Evolutionary conservation across 495 filamentous ascomycete genomes (phyloP).

Genomic region (Talaromyces nanjingensis): DNA sequence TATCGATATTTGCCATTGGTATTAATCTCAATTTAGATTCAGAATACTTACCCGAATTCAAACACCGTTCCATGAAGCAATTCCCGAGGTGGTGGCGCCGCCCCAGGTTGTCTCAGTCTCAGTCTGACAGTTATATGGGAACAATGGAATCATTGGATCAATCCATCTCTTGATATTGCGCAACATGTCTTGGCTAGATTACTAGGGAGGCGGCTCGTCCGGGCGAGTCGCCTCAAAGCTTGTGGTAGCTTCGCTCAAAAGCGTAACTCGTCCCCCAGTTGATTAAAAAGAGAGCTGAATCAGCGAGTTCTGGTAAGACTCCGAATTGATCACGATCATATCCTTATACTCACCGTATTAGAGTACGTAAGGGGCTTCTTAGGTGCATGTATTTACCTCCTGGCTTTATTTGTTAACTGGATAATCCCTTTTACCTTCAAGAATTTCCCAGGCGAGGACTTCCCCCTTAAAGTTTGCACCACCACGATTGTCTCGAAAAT

Average conservation of each 20-base stretch:
- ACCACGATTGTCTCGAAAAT: too few species aligned
- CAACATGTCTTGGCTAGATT: background rate
- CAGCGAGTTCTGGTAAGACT: background rate
- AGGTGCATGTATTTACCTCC: too few species aligned
- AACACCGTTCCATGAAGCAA: background rate
- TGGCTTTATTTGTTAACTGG: too few species aligned
- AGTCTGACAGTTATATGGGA: background rate
- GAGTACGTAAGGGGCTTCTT: too few species aligned
- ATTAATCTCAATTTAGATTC: too few species aligned
- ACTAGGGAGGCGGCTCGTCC: background rate
- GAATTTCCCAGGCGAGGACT: too few species aligned
- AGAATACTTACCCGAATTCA: too few species aligned
- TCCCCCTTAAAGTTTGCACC: too few species aligned
- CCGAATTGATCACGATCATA: background rate
- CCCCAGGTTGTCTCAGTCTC: background rate
- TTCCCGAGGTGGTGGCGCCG: background rate
- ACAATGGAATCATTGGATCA: background rate
- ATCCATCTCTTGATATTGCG: background rate
- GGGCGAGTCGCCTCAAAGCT: background rate
- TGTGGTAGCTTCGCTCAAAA: background rate
- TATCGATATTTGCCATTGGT: too few species aligned
- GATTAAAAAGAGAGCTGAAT: background rate
- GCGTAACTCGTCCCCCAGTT: background rate
- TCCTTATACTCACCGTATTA: too few species aligned
- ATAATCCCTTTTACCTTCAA: too few species aligned